These are phyloP conservation scores for Boletus sp. DNA, from an alignment of 768 basidiomycete species.

Conservation along the genomic window DNA sequence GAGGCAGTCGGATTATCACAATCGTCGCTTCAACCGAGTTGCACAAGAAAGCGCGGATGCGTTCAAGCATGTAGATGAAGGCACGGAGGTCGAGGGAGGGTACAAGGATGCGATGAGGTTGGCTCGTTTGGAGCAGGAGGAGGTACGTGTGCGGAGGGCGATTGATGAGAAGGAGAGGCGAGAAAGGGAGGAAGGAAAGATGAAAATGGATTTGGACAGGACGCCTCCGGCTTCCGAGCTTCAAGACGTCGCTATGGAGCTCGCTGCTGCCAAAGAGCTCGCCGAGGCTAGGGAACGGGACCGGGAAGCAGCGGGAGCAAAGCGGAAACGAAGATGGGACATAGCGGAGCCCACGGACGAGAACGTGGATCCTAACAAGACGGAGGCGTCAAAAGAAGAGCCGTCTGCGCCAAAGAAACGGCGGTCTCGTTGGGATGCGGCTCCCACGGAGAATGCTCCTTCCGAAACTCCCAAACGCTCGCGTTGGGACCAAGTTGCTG, in stretches of 20 bases:
- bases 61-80: conserved; percentile 66
- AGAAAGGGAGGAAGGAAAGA: conserved; percentile 65
- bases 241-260: conserved; percentile 67
- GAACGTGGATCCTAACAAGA: conserved; percentile 60
- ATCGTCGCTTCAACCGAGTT: conserved; percentile 82
- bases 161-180: conserved; percentile 88
- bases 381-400: conserved; percentile 72
- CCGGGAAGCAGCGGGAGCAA: conserved; percentile 46
- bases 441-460: conserved; percentile 64
- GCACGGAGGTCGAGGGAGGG: conserved; percentile 72
- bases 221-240: conserved; percentile 85
- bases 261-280: conserved; percentile 47
- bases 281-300: conserved; percentile 38
- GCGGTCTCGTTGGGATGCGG: conserved; percentile 94
- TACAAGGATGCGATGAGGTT: conserved; percentile 97
- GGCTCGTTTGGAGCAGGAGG: conserved; percentile 90
- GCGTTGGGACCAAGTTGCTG: conserved; percentile 95
- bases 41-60: conserved; percentile 81
- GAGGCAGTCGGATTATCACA: conserved; percentile 93
- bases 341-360: conserved; percentile 60
- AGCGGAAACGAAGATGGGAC: conserved; percentile 84
- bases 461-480: conserved; percentile 83
- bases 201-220: conserved; percentile 87
- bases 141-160: conserved; percentile 73
- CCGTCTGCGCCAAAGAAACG: conserved; percentile 83